These are phyloP conservation scores for Agapanthus africanus DNA, from an alignment of 106 monocot genomes.

Conservation along the genomic window DNA sequence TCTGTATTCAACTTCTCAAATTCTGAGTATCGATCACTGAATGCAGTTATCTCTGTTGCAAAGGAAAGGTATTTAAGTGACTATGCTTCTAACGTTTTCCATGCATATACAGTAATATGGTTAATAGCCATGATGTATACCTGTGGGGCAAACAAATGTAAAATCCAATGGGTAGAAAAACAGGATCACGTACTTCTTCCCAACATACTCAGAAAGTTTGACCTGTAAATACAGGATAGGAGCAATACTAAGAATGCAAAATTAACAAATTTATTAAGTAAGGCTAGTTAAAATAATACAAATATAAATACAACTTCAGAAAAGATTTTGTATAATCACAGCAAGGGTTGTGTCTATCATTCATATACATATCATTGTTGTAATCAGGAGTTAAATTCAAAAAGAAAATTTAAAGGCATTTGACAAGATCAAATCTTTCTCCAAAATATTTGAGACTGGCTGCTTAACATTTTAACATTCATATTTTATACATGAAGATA, in stretches of 20 bases:
- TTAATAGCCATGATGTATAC: constrained; percentile 16
- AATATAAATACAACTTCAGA: too few species aligned
- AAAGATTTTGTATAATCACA: too few species aligned
- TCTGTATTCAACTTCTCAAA: constrained; percentile 83
- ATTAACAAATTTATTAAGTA: not conserved
- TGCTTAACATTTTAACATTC: too few species aligned
- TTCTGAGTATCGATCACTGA: constrained; percentile 78
- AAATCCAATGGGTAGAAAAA: constrained; percentile 96
- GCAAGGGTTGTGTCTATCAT: too few species aligned
- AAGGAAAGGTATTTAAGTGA: not conserved
- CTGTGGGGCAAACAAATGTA: constrained; percentile 93
- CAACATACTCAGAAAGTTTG: constrained; percentile 92
- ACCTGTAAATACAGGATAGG: constrained; percentile 45
- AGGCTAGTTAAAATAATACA: too few species aligned
- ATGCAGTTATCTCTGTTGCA: constrained; percentile 78
- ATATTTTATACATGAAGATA: too few species aligned
- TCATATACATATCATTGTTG: too few species aligned
- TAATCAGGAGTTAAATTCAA: too few species aligned
- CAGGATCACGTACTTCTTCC: constrained; percentile 91
- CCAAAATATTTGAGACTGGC: too few species aligned
- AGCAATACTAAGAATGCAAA: not conserved
- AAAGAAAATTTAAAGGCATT: too few species aligned
- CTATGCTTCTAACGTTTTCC: not conserved
- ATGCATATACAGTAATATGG: not conserved
- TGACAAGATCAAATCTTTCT: too few species aligned